Percentiles rank a stretch among this genome's conserved stretches.
phyloP scores from a whole-genome alignment of 805 yeast species.

The Peterozyma xylosa region DNA sequence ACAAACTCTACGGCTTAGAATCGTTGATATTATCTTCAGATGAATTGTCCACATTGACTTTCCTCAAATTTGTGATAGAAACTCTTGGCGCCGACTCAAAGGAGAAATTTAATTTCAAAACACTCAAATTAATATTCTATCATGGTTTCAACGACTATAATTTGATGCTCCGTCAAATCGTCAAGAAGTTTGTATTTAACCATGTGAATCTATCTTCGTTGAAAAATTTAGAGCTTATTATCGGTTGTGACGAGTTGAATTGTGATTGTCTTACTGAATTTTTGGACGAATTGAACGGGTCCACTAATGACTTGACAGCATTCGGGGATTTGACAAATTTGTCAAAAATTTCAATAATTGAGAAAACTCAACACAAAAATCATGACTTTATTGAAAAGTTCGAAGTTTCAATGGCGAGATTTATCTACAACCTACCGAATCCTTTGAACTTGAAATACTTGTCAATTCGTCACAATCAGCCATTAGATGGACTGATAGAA shows the following conservation, averaged over 20 bases:
- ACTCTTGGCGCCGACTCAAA: slow-evolving; percentile 2
- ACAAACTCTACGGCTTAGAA: slow-evolving; percentile 1
- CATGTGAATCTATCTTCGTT: slow-evolving; percentile 22
- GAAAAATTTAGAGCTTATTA: slow-evolving; percentile 37
- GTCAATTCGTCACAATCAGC: slow-evolving; percentile 52
- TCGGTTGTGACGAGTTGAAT: slow-evolving; percentile 44
- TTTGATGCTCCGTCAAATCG: slow-evolving; percentile 22
- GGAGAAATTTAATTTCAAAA: slow-evolving; percentile 17
- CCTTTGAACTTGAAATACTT: slow-evolving; percentile 29
- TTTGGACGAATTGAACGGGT: slow-evolving; percentile 24
- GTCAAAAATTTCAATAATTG: slow-evolving; percentile 28
- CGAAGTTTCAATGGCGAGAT: slow-evolving; percentile 40
- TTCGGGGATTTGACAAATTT: slow-evolving; percentile 20
- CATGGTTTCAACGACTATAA: slow-evolving; percentile 38
- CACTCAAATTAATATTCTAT: slow-evolving; percentile 32
- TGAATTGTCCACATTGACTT: slow-evolving; percentile 26
- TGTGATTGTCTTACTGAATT: slow-evolving; percentile 41
- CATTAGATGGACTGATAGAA: slow-evolving; percentile 44
- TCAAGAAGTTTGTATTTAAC: slow-evolving; percentile 20
- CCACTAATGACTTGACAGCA: slow-evolving; percentile 15
- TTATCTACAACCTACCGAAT: slow-evolving; percentile 28
- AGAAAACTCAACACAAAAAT: slow-evolving; percentile 22
- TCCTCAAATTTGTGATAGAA: slow-evolving; percentile 23
- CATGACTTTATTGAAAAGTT: slow-evolving; percentile 47
- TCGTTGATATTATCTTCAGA: slow-evolving; percentile 19